These are phyloP conservation scores for Myxozyma neotropica DNA, from an alignment of 805 yeast species.

Conservation along the genomic window DNA sequence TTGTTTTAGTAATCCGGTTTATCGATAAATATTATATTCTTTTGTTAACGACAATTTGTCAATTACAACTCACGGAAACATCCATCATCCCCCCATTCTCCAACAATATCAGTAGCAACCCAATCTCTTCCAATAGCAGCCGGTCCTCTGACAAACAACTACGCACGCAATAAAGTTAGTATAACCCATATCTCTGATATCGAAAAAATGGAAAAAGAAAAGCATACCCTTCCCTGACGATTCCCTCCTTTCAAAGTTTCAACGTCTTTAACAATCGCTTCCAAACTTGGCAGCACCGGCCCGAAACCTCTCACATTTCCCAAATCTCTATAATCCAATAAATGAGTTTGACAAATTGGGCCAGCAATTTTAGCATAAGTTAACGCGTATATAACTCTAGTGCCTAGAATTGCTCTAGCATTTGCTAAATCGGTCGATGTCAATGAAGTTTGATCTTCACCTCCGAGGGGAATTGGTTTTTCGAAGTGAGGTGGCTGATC, in stretches of 20 bases:
- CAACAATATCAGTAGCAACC: slow-evolving; percentile 36
- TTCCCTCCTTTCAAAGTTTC: slow-evolving; percentile 34
- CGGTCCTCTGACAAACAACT: slow-evolving; percentile 38
- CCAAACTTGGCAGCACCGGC: slow-evolving; percentile 40
- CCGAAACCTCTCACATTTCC: slow-evolving; percentile 36
- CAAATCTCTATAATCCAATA: slow-evolving; percentile 40
- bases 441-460: slow-evolving; percentile 21
- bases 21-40: background rate
- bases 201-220: background rate
- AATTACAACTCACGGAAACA: slow-evolving; percentile 32
- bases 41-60: too few relatives aligned
- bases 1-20: too few relatives aligned
- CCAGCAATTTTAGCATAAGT: slow-evolving; percentile 38
- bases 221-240: slow-evolving; percentile 34
- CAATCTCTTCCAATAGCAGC: slow-evolving; percentile 35
- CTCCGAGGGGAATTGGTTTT: background rate
- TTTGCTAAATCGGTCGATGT: slow-evolving; percentile 35
- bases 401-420: slow-evolving; percentile 43
- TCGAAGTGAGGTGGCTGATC: slow-evolving; percentile 12
- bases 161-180: background rate
- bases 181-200: background rate
- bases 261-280: slow-evolving; percentile 37
- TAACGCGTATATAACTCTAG: slow-evolving; percentile 42
- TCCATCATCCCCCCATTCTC: slow-evolving; percentile 39
- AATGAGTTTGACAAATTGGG: slow-evolving; percentile 44